These are phyloP conservation scores for Phytophthora aleatoria DNA, from an alignment of 352 stramenopile species.

Conservation along the genomic window DNA sequence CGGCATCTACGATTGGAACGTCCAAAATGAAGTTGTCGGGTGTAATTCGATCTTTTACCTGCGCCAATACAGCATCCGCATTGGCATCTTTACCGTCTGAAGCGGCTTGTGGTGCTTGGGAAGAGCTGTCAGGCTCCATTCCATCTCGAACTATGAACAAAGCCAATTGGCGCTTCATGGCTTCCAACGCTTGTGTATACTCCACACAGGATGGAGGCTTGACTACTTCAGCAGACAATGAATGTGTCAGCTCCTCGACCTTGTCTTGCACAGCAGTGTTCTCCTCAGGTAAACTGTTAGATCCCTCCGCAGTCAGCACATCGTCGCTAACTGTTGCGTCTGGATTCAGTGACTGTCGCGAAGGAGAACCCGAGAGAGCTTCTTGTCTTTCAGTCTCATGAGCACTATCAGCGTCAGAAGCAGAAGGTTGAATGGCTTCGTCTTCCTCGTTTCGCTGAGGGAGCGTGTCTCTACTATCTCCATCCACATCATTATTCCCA, in stretches of 20 bases:
- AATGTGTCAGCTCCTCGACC: constrained; percentile 9
- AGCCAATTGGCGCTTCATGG: constrained; percentile 29
- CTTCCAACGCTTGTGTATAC: constrained; percentile 34
- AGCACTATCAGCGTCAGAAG: background rate
- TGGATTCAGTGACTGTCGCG: constrained; percentile 6
- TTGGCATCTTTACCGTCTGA: constrained; percentile 1
- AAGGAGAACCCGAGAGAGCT: constrained; percentile 13
- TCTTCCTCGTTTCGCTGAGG: background rate
- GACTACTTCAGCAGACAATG: constrained; percentile 2
- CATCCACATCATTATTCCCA: constrained; percentile 11
- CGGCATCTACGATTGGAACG: constrained; percentile 49
- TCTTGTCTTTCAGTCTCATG: constrained; percentile 6
- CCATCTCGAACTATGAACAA: constrained; percentile 28
- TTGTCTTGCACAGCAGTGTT: constrained; percentile 6
- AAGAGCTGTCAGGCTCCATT: background rate
- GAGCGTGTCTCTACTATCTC: background rate
- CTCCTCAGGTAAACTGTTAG: constrained; percentile 9
- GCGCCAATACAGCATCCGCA: constrained; percentile 3
- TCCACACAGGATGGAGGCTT: constrained; percentile 34
- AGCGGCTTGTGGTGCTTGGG: background rate
- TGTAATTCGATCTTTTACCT: constrained; percentile 33
- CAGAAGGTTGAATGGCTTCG: constrained; percentile 1
- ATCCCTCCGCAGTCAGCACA: background rate
- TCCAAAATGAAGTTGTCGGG: constrained; percentile 64
- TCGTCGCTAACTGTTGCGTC: constrained; percentile 2